A percentile compares a stretch with the other conserved stretches of the same genome.
Evolutionary conservation across 805 yeast genomes (phyloP).

Genomic region (Hanseniaspora clermontiae): DNA sequence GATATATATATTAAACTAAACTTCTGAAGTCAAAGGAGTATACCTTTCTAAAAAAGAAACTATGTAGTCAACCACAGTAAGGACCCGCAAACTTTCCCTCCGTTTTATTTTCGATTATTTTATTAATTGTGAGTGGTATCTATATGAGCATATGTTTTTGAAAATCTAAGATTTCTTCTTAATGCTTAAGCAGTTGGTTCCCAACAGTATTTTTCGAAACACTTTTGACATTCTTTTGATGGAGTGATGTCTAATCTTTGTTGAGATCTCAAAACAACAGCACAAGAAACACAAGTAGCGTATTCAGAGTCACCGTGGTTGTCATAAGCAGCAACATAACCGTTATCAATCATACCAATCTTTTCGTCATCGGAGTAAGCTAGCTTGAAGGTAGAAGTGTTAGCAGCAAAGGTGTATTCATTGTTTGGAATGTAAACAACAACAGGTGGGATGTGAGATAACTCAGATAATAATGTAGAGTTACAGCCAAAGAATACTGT

Average conservation of each 20-base stretch:
- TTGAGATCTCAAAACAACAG: constrained; percentile 63
- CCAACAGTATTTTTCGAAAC: constrained; percentile 60
- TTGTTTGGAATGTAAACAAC: constrained; percentile 68
- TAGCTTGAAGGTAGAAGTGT: constrained; percentile 61
- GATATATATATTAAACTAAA: no score
- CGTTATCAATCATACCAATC: constrained; percentile 52
- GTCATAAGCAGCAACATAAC: constrained; percentile 59
- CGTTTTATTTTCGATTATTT: background rate
- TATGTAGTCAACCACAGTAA: no score
- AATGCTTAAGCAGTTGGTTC: constrained; percentile 7
- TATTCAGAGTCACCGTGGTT: constrained; percentile 56
- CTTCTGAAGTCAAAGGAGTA: no score
- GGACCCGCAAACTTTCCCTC: no score
- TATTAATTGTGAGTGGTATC: background rate
- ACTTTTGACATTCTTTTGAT: constrained; percentile 54
- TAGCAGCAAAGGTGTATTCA: constrained; percentile 52
- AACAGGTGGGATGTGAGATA: constrained; percentile 52
- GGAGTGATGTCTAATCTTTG: constrained; percentile 53
- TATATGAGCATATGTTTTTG: background rate
- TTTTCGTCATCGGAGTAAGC: constrained; percentile 48
- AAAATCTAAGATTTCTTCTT: no score
- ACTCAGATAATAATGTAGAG: constrained; percentile 44
- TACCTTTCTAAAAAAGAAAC: no score
- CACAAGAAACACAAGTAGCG: constrained; percentile 71
- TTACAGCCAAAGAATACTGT: constrained; percentile 83